These are phyloP conservation scores for Dictyostelium capitatum DNA, from an alignment of 78 protist genomes.

Conservation along the genomic window DNA sequence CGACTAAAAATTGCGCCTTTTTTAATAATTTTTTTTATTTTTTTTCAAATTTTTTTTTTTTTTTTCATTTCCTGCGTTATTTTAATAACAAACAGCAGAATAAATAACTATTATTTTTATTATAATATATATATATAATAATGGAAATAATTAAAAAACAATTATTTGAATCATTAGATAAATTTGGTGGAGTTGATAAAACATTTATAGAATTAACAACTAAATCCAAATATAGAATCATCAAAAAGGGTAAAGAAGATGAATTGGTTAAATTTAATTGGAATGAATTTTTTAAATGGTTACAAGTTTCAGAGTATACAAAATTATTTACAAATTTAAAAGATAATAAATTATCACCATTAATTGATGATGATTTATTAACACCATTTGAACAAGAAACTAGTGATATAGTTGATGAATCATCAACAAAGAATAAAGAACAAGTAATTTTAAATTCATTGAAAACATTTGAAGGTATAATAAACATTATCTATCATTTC, in stretches of 20 bases:
- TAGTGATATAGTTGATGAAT: conserved; percentile 9
- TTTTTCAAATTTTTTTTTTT: neutral
- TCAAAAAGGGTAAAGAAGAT: conserved; percentile 2
- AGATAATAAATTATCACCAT: conserved; percentile 10
- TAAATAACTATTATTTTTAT: neutral
- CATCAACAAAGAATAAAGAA: neutral
- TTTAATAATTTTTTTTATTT: neutral
- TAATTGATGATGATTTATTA: conserved; percentile 15
- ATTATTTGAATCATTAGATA: conserved; percentile 14
- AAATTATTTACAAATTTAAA: neutral
- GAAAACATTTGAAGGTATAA: conserved; percentile 10
- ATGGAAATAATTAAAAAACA: conserved; percentile 21
- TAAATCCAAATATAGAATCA: neutral
- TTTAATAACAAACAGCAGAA: too few species aligned
- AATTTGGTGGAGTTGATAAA: neutral
- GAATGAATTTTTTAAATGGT: neutral
- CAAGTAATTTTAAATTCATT: conserved; percentile 4
- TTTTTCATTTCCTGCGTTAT: too few species aligned
- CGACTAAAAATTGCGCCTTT: too few species aligned
- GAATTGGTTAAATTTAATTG: conserved; percentile 13
- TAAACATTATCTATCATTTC: conserved; percentile 22
- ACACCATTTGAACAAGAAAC: neutral
- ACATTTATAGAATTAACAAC: conserved; percentile 10
- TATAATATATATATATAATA: neutral
- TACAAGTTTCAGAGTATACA: neutral